Conservation (phyloP, 306 rosid genomes). For the Cucurbita argyrosperma region DNA sequence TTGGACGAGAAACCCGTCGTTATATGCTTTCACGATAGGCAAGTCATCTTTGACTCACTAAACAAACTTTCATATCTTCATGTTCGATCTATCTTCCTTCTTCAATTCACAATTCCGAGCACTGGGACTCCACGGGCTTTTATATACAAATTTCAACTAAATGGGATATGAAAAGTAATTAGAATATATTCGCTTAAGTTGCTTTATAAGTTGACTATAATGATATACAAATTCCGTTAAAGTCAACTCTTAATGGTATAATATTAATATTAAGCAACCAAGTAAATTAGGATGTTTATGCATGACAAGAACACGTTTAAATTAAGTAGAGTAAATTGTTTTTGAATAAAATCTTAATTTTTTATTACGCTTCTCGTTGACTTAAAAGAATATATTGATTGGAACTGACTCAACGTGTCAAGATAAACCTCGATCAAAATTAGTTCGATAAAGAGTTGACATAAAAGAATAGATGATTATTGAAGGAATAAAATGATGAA, state of each 20-base stretch:
- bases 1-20: too few relatives aligned
- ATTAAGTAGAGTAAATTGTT: too few relatives aligned
- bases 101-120: not conserved
- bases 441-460: too few relatives aligned
- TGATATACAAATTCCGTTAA: not conserved
- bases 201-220: not conserved
- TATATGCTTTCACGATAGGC: not conserved
- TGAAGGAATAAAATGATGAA: not conserved
- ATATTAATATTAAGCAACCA: too few relatives aligned
- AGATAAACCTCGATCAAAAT: too few relatives aligned
- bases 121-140: not conserved
- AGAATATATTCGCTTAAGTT: not conserved
- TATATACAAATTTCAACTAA: not conserved
- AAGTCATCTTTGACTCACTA: slow-evolving; percentile 25
- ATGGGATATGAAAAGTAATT: not conserved
- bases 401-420: not conserved
- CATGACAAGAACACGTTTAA: too few relatives aligned
- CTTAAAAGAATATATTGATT: not conserved
- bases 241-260: not conserved
- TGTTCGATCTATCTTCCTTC: not conserved
- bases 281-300: too few relatives aligned
- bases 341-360: too few relatives aligned
- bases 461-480: not conserved
- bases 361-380: too few relatives aligned
- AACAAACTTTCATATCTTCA: slow-evolving; percentile 4